Conservation (phyloP, 2,329 filamentous ascomycete genomes). For the Monosporascus sp. region DNA sequence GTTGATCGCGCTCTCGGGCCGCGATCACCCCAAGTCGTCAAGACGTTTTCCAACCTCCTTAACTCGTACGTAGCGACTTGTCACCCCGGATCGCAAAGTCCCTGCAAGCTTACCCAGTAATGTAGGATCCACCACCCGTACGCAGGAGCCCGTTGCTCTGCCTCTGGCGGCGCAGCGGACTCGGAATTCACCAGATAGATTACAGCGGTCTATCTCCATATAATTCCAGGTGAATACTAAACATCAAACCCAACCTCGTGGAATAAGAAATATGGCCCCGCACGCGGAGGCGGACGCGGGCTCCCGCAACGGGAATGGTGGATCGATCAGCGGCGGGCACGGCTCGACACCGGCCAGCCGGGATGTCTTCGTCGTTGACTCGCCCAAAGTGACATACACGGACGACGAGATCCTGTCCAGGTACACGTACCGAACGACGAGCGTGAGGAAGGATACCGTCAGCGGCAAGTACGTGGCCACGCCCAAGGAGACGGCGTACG, state of each 20-base stretch:
- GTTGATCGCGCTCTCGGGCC: conserved; percentile 51
- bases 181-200: conserved; percentile 54
- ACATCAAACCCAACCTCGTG: conserved; percentile 7
- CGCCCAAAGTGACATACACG: conserved; percentile 88
- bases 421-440: conserved; percentile 95
- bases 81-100: background rate
- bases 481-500: conserved; percentile 84
- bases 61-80: conserved; percentile 64
- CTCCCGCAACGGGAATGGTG: conserved; percentile 56
- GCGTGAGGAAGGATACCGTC: conserved; percentile 58
- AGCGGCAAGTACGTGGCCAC: conserved; percentile 76
- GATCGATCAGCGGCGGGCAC: conserved; percentile 33
- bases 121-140: conserved; percentile 86
- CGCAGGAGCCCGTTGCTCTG: conserved; percentile 92
- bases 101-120: conserved; percentile 10
- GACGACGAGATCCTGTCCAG: conserved; percentile 83
- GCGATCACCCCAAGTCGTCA: conserved; percentile 66
- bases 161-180: conserved; percentile 78
- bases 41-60: conserved; percentile 97
- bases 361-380: conserved; percentile 79
- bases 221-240: conserved; percentile 20
- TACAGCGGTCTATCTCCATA: no score
- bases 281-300: conserved; percentile 65
- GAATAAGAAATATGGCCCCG: conserved; percentile 70
- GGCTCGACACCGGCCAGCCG: conserved; percentile 36